These are phyloP conservation scores for Zoysia pacifica DNA, from an alignment of 176 grass and related monocot species.

Conservation along the genomic window DNA sequence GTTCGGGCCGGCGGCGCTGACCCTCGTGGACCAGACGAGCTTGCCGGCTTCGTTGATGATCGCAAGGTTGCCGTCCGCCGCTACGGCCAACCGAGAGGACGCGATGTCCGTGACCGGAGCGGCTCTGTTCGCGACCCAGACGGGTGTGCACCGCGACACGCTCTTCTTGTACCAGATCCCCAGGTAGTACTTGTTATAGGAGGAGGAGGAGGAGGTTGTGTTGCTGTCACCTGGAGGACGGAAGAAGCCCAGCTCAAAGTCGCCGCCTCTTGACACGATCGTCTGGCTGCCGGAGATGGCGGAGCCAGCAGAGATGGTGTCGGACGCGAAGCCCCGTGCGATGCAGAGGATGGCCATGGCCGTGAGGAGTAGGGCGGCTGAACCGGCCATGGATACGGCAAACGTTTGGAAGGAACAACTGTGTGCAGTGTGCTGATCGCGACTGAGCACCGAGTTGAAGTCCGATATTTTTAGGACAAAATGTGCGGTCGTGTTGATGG, in stretches of 20 bases:
- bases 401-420: background rate
- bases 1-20: background rate
- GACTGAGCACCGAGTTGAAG: background rate
- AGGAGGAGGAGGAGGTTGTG: background rate
- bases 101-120: slow-evolving; percentile 42
- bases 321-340: slow-evolving; percentile 9
- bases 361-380: background rate
- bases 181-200: slow-evolving; percentile 31
- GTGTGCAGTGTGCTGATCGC: background rate
- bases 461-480: background rate
- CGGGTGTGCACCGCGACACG: slow-evolving; percentile 28
- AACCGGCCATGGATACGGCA: slow-evolving; percentile 3
- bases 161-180: slow-evolving; percentile 60
- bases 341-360: background rate
- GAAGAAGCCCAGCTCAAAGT: slow-evolving; percentile 68
- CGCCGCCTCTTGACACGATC: slow-evolving; percentile 45
- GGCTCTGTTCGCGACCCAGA: slow-evolving; percentile 62
- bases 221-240: background rate
- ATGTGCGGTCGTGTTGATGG: background rate
- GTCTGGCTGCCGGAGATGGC: slow-evolving; percentile 45
- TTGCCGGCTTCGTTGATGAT: slow-evolving; percentile 29
- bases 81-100: slow-evolving; percentile 31
- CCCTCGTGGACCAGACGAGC: slow-evolving; percentile 50
- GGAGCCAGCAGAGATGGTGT: slow-evolving; percentile 16
- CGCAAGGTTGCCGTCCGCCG: slow-evolving; percentile 44